These are phyloP conservation scores for Lentinus polychrous DNA, from an alignment of 1,284 basidiomycete species.

Conservation along the genomic window DNA sequence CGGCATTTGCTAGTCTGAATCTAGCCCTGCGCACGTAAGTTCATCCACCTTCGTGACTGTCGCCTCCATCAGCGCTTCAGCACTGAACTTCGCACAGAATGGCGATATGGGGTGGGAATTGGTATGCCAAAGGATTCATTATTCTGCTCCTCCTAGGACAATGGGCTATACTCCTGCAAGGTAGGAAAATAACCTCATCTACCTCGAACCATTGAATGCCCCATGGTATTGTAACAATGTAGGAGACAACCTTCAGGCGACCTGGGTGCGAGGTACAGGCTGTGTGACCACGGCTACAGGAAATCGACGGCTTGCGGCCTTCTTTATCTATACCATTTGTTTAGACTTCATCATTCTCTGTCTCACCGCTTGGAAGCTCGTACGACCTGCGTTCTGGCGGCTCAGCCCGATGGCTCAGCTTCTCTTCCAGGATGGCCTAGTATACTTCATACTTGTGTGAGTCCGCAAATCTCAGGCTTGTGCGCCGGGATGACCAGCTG, in stretches of 20 bases:
- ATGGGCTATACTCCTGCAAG: constrained; percentile 58
- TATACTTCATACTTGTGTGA: constrained; percentile 68
- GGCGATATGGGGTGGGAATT: constrained; percentile 61
- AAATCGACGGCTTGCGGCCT: constrained; percentile 45
- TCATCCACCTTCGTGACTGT: background rate
- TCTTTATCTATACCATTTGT: constrained; percentile 28
- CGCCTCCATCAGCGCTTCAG: background rate
- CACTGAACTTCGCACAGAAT: constrained; percentile 42
- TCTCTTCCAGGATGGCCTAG: constrained; percentile 64
- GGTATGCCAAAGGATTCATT: constrained; percentile 49
- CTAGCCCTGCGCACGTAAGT: constrained; percentile 65
- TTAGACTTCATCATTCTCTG: constrained; percentile 25
- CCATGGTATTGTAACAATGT: constrained; percentile 1
- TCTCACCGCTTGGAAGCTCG: constrained; percentile 42
- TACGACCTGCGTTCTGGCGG: constrained; percentile 27
- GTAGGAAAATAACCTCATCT: constrained; percentile 5
- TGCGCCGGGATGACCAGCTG: constrained; percentile 51
- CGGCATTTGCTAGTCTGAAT: constrained; percentile 71
- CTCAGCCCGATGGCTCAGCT: constrained; percentile 44
- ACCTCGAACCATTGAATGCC: constrained; percentile 16
- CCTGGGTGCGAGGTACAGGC: constrained; percentile 37
- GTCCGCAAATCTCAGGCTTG: constrained; percentile 53
- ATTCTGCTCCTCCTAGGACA: constrained; percentile 61
- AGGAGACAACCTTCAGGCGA: constrained; percentile 57
- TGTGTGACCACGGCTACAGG: constrained; percentile 53